A percentile compares a stretch with the other conserved stretches of the same genome.
phyloP scores from a whole-genome alignment of 768 basidiomycete genomes.

The Chiua virens region DNA sequence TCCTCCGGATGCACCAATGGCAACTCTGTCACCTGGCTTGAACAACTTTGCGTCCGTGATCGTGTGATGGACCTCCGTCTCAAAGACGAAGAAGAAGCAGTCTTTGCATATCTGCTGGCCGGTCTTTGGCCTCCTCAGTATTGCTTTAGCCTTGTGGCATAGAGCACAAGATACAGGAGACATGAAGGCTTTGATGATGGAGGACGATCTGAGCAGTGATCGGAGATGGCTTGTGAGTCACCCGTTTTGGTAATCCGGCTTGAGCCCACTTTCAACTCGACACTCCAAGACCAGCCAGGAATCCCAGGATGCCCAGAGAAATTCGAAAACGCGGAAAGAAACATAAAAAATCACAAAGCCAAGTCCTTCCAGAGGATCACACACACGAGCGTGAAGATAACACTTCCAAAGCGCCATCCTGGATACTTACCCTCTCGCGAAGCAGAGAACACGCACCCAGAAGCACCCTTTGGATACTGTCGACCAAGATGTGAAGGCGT shows the following conservation, averaged over 20 bases:
- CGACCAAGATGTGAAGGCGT: constrained; percentile 88
- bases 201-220: not conserved
- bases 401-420: constrained; percentile 54
- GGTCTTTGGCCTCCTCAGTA: constrained; percentile 93
- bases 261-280: too few relatives aligned
- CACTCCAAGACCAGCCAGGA: too few relatives aligned
- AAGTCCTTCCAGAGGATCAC: constrained; percentile 3
- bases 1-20: constrained; percentile 97
- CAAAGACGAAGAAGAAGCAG: constrained; percentile 96
- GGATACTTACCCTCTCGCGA: constrained; percentile 57
- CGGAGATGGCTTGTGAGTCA: too few relatives aligned
- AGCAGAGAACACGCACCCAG: constrained; percentile 46
- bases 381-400: constrained; percentile 4
- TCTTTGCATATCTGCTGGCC: constrained; percentile 96
- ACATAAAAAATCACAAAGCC: constrained; percentile 51
- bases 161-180: constrained; percentile 78
- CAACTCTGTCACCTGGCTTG: constrained; percentile 86
- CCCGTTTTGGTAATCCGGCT: constrained; percentile 8
- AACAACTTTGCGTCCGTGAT: constrained; percentile 84
- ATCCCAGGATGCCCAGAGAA: constrained; percentile 63
- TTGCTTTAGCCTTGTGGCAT: constrained; percentile 74
- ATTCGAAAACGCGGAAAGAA: constrained; percentile 77
- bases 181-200: constrained; percentile 44
- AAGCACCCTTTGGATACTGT: constrained; percentile 90
- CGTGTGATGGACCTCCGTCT: constrained; percentile 97